Percentiles rank a stretch among this genome's conserved stretches.
Conservation (phyloP, 768 basidiomycete genomes). For the Tylopilus rubrobrunneus region DNA sequence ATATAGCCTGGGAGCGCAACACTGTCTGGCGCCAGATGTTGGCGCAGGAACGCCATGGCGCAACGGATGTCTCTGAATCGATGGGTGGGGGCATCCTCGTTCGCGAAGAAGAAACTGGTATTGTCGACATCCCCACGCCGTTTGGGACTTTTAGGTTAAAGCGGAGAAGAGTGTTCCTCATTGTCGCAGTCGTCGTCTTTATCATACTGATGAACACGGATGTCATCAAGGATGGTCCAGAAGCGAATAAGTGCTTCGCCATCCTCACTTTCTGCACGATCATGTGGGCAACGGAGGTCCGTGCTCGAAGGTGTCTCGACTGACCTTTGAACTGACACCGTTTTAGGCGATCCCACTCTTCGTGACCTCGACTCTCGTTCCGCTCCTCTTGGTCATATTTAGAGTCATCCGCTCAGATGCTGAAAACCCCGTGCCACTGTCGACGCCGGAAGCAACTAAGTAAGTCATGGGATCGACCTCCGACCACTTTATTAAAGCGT, state of each 20-base stretch:
- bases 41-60: constrained; percentile 68
- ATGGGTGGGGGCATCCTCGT: constrained; percentile 45
- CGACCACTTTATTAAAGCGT: background rate
- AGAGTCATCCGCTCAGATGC: constrained; percentile 58
- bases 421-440: constrained; percentile 49
- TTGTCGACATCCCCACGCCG: constrained; percentile 53
- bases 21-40: constrained; percentile 99
- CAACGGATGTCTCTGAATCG: constrained; percentile 30
- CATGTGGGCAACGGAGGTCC: constrained; percentile 94
- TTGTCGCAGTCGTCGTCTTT: constrained; percentile 57
- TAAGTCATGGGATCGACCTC: constrained; percentile 33
- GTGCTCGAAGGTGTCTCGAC: background rate
- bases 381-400: constrained; percentile 81
- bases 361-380: constrained; percentile 91
- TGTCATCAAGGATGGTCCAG: constrained; percentile 50
- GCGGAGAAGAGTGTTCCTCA: constrained; percentile 53
- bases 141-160: constrained; percentile 66
- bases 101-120: constrained; percentile 35
- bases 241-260: constrained; percentile 88
- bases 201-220: constrained; percentile 55
- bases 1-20: constrained; percentile 95
- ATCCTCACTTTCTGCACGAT: constrained; percentile 87
- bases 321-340: background rate
- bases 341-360: constrained; percentile 90
- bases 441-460: constrained; percentile 76